Evolutionary conservation across 176 grass and related monocot species (phyloP).

Genomic region (Lolium multiflorum): DNA sequence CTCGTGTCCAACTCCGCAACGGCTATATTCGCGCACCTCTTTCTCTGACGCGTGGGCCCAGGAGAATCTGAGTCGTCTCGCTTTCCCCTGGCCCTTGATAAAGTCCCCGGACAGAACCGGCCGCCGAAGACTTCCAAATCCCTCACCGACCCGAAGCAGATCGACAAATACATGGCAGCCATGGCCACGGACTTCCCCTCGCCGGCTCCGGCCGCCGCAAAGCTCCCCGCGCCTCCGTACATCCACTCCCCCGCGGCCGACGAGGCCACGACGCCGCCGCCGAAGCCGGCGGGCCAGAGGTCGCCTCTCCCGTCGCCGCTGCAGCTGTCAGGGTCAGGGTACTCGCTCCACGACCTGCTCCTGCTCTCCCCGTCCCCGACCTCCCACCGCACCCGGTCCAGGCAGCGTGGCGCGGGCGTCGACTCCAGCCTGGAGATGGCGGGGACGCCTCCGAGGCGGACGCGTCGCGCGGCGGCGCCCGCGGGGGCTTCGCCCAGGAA

Average conservation of each 20-base stretch:
- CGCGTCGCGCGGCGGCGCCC: slow-evolving; percentile 39
- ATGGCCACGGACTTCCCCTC: slow-evolving; percentile 18
- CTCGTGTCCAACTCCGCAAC: neutral
- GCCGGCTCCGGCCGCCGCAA: neutral
- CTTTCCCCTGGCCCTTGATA: neutral
- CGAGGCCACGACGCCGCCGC: slow-evolving; percentile 32
- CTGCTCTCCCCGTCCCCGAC: slow-evolving; percentile 64
- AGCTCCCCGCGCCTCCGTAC: slow-evolving; percentile 47
- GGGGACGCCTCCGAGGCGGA: slow-evolving; percentile 44
- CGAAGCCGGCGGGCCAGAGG: slow-evolving; percentile 48
- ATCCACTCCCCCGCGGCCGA: slow-evolving; percentile 12
- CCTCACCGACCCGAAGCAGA: slow-evolving; percentile 4
- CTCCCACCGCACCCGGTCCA: slow-evolving; percentile 38
- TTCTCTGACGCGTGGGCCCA: slow-evolving; percentile 18
- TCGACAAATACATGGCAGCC: slow-evolving; percentile 42
- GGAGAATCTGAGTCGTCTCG: neutral
- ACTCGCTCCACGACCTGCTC: slow-evolving; percentile 70
- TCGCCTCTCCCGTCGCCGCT: slow-evolving; percentile 55
- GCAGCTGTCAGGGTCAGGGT: slow-evolving; percentile 42
- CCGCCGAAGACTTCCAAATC: neutral
- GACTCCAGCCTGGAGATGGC: slow-evolving; percentile 56
- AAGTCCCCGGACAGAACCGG: neutral
- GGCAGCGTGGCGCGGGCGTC: neutral
- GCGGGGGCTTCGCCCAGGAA: slow-evolving; percentile 68
- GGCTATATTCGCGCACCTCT: slow-evolving; percentile 25